Conservation (phyloP, 176 grass and related monocot genomes). For the Sorghum bicolor region DNA sequence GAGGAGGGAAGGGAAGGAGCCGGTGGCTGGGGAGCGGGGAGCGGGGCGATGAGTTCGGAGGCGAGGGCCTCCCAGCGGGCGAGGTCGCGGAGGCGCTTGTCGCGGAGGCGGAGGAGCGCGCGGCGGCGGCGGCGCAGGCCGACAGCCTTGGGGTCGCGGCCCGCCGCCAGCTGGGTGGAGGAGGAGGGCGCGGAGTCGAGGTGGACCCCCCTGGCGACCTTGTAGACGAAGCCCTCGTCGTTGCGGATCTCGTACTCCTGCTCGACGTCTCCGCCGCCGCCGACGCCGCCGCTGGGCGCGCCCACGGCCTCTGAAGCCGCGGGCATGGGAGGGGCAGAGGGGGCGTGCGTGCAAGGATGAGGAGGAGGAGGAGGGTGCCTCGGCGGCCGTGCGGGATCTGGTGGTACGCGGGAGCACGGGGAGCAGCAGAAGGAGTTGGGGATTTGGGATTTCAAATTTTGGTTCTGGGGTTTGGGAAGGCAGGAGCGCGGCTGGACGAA, state of each 20-base stretch:
- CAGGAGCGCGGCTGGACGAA: neutral
- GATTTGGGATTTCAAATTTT: neutral
- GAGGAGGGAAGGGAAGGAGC: neutral
- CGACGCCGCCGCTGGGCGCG: neutral
- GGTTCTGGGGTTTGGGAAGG: neutral
- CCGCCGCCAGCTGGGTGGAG: neutral
- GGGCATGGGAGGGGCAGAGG: neutral
- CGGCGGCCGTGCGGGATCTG: neutral
- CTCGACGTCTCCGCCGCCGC: neutral
- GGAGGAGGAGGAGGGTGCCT: neutral
- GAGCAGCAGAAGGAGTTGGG: neutral
- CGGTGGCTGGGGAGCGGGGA: neutral
- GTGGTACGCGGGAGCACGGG: neutral
- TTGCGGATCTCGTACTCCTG: constrained; percentile 47
- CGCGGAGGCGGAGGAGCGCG: constrained; percentile 44
- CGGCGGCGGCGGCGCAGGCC: constrained; percentile 37
- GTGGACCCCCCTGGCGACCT: constrained; percentile 38
- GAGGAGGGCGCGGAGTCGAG: constrained; percentile 4
- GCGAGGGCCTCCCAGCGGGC: constrained; percentile 55
- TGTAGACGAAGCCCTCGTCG: constrained; percentile 61
- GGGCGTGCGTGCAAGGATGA: neutral
- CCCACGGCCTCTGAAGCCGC: neutral
- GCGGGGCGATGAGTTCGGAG: neutral
- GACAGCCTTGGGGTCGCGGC: neutral
- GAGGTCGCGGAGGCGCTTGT: constrained; percentile 45